Percentiles rank a stretch among this genome's conserved stretches.
phyloP scores from a whole-genome alignment of 805 yeast species.

The Saccharomycodes ludwigii region DNA sequence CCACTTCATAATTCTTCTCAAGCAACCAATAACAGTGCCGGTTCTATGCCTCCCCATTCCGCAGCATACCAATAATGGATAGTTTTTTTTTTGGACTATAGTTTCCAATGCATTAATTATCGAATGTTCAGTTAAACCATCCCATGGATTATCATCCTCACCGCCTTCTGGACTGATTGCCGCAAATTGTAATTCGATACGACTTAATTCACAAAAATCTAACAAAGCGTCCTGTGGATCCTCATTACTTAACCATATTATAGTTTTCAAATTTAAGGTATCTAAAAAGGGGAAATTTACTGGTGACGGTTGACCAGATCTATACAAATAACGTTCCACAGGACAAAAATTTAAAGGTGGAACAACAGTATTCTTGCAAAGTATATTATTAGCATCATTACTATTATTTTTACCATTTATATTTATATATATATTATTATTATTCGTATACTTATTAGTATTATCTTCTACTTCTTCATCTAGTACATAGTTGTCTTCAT shows the following conservation, averaged over 20 bases:
- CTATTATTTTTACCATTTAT: too few relatives aligned
- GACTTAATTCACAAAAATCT: slow-evolving; percentile 63
- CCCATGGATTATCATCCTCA: slow-evolving; percentile 80
- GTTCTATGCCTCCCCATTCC: slow-evolving; percentile 98
- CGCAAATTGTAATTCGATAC: slow-evolving; percentile 69
- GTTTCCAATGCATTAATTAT: slow-evolving; percentile 69
- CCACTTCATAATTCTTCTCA: slow-evolving; percentile 93
- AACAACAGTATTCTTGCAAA: too few relatives aligned
- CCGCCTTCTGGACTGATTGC: slow-evolving; percentile 73
- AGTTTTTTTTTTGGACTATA: slow-evolving; percentile 57
- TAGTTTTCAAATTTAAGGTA: slow-evolving; percentile 61
- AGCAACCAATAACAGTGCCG: slow-evolving; percentile 92
- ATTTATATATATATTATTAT: too few relatives aligned
- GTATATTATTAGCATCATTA: neutral
- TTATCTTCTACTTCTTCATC: too few relatives aligned
- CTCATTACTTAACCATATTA: slow-evolving; percentile 90
- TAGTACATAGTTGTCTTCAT: too few relatives aligned
- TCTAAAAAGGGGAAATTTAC: slow-evolving; percentile 78
- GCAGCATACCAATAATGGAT: slow-evolving; percentile 85
- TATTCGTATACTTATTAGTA: too few relatives aligned
- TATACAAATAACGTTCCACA: slow-evolving; percentile 73
- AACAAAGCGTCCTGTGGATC: slow-evolving; percentile 86
- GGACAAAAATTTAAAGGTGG: slow-evolving; percentile 96
- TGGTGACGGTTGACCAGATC: slow-evolving; percentile 93
- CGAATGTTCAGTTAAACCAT: slow-evolving; percentile 74